Evolutionary conservation across 768 basidiomycete species (phyloP), one percentile per base, ranked within the genome.

Genomic region (Ramaria sp.): DNA sequence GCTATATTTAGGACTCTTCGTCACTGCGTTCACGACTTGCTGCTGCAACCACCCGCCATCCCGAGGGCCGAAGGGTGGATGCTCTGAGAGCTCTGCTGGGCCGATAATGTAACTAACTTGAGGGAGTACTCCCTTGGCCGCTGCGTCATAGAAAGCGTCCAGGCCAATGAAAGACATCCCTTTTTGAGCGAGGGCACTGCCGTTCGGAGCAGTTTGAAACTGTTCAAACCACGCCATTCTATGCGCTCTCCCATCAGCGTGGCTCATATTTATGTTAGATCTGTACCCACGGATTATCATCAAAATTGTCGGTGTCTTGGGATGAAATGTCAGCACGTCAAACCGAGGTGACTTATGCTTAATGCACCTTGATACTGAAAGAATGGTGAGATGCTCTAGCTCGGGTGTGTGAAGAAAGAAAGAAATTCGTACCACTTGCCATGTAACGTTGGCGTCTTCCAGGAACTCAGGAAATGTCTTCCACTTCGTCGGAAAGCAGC

Each of bases 51-150:
- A 61, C 6, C 2, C 59, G 10, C 60, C 60, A 30, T 61, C 59
- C 0, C 31, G 11, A 19, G 60, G 59, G 1, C 11, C 17, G 39
- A 34, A 54, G 1, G 57, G 57, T 15, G 57, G 57, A 22, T 58
- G 60, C 48, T 61, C 60, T n/a, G 53, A 59, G 15, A 61, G 53
- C 30, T 61, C 60, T n/a, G 42, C 37, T 4, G 42, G 41, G 33
- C 53, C 43, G 41, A 61, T 61, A 27, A 61, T 34, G 41, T 56
- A 61, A 22, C 51, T 54, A 7, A 61, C 52, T 27, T 53, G 24
- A 15, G 60, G 58, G n/a, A 61, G 59, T 1, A 38, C 55, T 34
- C 60, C 60, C 15, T 20, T 20, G n/a, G 39, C 47, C 3, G 53
- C 58, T n/a, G 57, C 60, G 27, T 49, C 31, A 6, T 34, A 52